Base-by-base conservation (phyloP, 2,329 filamentous ascomycete species). In the Apiospora kogelbergensis region DNA sequence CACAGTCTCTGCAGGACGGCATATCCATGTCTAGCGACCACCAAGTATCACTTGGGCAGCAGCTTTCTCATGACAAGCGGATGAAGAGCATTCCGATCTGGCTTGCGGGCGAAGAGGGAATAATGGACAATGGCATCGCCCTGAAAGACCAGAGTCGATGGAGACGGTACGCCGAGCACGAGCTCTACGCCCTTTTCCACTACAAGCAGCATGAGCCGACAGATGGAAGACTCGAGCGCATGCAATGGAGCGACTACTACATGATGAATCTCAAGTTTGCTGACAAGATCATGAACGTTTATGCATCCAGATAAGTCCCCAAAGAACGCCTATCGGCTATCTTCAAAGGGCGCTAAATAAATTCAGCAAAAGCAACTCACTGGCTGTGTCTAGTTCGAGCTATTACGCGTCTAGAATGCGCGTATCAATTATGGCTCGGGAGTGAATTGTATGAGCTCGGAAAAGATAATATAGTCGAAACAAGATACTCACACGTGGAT, bases 201-300 rank as follows among this genome's bases (percentile, higher is more conserved):
- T 98, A 98, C 85, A 97, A 97, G 82, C 93, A 96, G 77, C 93
- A 97, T 77, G 93, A 95, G 78, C 94, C 95, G 1, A 93, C 90
- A 17, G 93, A 98, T 78, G 94, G 94, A 42, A 90, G 92, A 73
- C 89, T 90, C 24, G 93, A 96, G 78, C 90, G 93, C 67, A 86
- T 92, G 53, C 90, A 94, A 75, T 98, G 95, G 95, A 90, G 92
- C 33, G 94, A 98, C 81, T 98, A 97, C 81, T 93, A 94, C 79
- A 91, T 91, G 67, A 91, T 98, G 89, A 98, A 98, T 82, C 91
- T 94, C 77, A 90, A 94, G 72, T 98, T 98, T 75, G 95, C 95
- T 71, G 92, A 97, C 79, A 90, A 90, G 71, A 97, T 98, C 74
- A 85, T 96, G 70, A 91, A 95, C 76, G 87, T 92, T 68, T 98